Base-by-base conservation (phyloP, 73 alveolate genomes). In the Tetrahymena malaccensis region DNA sequence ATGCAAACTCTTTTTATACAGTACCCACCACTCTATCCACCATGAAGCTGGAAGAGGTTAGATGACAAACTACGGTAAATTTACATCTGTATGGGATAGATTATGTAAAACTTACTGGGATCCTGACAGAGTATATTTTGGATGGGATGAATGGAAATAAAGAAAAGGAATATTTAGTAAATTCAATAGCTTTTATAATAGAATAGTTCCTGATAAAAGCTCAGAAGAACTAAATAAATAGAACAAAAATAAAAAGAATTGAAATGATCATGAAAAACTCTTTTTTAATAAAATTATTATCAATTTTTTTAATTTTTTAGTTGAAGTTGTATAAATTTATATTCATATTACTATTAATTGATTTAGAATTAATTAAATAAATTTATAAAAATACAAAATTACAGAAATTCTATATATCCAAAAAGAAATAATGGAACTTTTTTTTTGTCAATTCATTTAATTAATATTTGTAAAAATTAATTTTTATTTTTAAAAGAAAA, bases 51-150 rank as follows among this genome's bases (percentile, higher is more conserved):
- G 98, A 22, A 31, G 43, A 93, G 98, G 98, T 17, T 55, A 94
- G 35, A 93, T 95, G 96, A 95, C 93, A 22, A 96, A 96, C 84
- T 34, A 94, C 50, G 98, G 98, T 31, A 96, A 96, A 96, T 96
- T 96, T 50, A 96, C 98, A 34, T 44, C 97, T n/a, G 94, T 96
- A 27, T 96, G 98, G 98, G 98, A 96, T 56, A 94, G 98, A 93
- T 35, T 96, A n/a, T 89, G 93, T 97, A 96, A 97, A 25, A 96
- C 95, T 44, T 96, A 96, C 43, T 96, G 96, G 94, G 98, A 96
- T 33, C 98, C 98, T 40, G 97, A 96, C 35, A 93, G 97, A 57
- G 96, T 96, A 6, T 43, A 95, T 35, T 96, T 84, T 96, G 98
- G 98, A 22, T 95, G 97, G 97, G 85, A 85, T 34, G 43, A 50